A percentile compares a stretch with the other conserved stretches of the same genome.
Conservation (phyloP, 2,329 filamentous ascomycete species). For the Apiospora kogelbergensis region DNA sequence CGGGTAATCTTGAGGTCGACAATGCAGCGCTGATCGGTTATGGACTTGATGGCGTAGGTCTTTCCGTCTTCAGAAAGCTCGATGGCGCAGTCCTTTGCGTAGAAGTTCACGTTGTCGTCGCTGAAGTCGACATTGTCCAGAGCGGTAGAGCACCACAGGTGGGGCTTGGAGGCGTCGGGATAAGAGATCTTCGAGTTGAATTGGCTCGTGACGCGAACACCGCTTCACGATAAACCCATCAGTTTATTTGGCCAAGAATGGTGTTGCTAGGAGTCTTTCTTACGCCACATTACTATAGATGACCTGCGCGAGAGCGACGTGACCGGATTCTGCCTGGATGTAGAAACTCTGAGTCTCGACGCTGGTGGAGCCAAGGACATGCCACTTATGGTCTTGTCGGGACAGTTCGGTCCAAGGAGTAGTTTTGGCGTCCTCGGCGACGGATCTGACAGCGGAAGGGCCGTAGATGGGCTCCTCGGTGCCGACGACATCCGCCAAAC, state of each 20-base stretch:
- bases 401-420: conserved; percentile 79
- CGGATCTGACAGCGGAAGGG: conserved; percentile 79
- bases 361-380: conserved; percentile 74
- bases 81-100: conserved; percentile 80
- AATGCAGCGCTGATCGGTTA: conserved; percentile 74
- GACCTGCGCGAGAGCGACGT: conserved; percentile 79
- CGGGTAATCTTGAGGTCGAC: conserved; percentile 84
- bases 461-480: conserved; percentile 97
- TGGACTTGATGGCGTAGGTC: conserved; percentile 86
- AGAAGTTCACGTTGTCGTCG: conserved; percentile 79
- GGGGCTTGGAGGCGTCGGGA: conserved; percentile 67
- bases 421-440: conserved; percentile 76
- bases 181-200: conserved; percentile 95
- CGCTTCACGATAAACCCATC: conserved; percentile 51
- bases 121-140: conserved; percentile 81
- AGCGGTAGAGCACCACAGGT: conserved; percentile 81
- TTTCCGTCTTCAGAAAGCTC: conserved; percentile 84
- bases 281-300: conserved; percentile 98
- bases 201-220: conserved; percentile 85
- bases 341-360: conserved; percentile 98
- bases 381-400: conserved; percentile 81
- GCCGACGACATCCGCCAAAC: conserved; percentile 79
- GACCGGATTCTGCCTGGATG: conserved; percentile 75
- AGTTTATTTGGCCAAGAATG: conserved; percentile 14
- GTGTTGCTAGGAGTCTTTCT: conserved; percentile 30